Percentiles rank a stretch among this genome's conserved stretches.
Evolutionary conservation across 2,329 filamentous ascomycete species (phyloP).

Genomic region (Diaporthe eres): DNA sequence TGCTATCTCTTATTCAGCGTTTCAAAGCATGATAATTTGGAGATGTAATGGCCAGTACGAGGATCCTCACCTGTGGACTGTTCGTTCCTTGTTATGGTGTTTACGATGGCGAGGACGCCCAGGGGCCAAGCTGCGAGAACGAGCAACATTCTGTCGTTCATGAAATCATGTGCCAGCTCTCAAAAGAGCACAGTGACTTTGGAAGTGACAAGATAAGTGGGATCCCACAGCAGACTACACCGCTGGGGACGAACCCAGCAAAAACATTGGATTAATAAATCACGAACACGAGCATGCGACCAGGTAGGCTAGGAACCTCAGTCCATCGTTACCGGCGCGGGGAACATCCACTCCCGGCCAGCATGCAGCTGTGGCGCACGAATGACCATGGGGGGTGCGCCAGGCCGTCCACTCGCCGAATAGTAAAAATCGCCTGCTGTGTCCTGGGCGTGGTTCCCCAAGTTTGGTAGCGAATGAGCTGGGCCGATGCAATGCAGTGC

Average conservation of each 20-base stretch:
- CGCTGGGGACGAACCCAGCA: background rate
- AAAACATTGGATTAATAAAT: background rate
- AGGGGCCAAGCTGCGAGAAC: background rate
- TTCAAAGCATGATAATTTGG: background rate
- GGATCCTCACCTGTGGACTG: background rate
- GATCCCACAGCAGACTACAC: too few species aligned
- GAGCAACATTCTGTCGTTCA: background rate
- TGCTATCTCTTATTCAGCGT: background rate
- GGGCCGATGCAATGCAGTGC: conserved; percentile 7
- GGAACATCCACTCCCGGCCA: background rate
- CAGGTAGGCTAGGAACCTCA: background rate
- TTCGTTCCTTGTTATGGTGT: background rate
- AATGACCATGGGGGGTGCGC: conserved; percentile 1
- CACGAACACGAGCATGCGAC: background rate
- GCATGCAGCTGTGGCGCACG: conserved; percentile 17
- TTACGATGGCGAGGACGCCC: background rate
- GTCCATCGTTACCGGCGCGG: background rate
- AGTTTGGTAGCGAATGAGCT: conserved; percentile 19
- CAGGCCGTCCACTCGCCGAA: background rate
- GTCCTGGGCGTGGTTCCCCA: background rate
- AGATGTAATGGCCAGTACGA: too few species aligned
- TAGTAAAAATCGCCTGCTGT: background rate
- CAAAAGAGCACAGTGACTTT: background rate
- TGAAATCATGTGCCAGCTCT: background rate
- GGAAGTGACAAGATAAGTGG: background rate